Percentiles rank a stretch among this genome's conserved stretches.
These are phyloP conservation scores for Salix koriyanagi DNA, from an alignment of 345 rosid species.

Conservation along the genomic window DNA sequence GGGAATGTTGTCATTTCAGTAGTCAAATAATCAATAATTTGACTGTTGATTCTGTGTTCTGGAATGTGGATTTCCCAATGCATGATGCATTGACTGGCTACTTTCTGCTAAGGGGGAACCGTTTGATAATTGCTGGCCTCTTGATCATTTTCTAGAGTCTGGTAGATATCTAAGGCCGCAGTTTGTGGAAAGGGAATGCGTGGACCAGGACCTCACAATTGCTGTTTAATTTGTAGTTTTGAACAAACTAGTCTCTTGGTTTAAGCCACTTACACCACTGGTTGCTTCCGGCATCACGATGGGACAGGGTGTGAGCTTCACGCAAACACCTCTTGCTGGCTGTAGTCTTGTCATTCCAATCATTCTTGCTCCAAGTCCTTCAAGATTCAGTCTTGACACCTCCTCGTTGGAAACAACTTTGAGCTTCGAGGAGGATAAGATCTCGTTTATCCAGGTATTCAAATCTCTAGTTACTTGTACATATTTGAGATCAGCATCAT, in stretches of 20 bases:
- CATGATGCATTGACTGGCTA: too few relatives aligned
- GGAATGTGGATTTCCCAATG: too few relatives aligned
- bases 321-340: slow-evolving; percentile 77
- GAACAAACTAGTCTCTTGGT: slow-evolving; percentile 62
- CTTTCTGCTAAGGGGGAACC: background rate
- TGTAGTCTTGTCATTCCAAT: slow-evolving; percentile 74
- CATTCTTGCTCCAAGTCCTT: slow-evolving; percentile 69
- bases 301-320: slow-evolving; percentile 74
- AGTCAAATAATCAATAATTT: background rate
- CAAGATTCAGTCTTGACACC: slow-evolving; percentile 52
- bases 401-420: slow-evolving; percentile 4
- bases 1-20: too few relatives aligned
- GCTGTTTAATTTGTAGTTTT: slow-evolving; percentile 69
- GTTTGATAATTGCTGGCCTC: slow-evolving; percentile 47
- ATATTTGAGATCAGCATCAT: too few relatives aligned
- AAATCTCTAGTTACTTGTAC: background rate
- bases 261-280: slow-evolving; percentile 64
- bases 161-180: slow-evolving; percentile 71
- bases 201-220: slow-evolving; percentile 48
- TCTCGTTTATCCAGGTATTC: background rate
- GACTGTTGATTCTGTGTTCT: background rate
- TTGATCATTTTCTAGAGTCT: slow-evolving; percentile 66
- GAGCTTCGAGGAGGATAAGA: slow-evolving; percentile 12
- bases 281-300: slow-evolving; percentile 47
- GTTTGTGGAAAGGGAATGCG: slow-evolving; percentile 65